Conservation (phyloP, 495 filamentous ascomycete species). For the Cryomyces antarcticus region DNA sequence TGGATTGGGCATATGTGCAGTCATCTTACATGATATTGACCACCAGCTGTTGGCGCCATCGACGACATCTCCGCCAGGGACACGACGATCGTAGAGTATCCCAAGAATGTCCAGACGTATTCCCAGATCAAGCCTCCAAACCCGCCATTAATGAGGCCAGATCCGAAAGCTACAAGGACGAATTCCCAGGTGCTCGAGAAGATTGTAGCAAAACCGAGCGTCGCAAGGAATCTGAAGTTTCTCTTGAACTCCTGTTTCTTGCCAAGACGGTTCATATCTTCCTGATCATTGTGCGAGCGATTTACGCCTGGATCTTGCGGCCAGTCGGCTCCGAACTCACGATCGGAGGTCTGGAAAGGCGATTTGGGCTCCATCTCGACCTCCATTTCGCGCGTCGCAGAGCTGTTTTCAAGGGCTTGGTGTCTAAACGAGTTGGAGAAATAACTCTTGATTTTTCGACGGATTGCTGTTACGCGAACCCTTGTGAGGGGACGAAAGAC, state of each 20-base stretch:
- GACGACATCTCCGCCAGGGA: constrained; percentile 36
- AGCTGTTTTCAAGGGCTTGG: background rate
- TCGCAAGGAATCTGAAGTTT: constrained; percentile 11
- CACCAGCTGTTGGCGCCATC: constrained; percentile 29
- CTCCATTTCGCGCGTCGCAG: background rate
- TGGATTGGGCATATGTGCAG: background rate
- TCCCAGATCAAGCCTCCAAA: constrained; percentile 36
- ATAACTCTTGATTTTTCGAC: no score
- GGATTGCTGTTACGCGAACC: no score
- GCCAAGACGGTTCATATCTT: constrained; percentile 17
- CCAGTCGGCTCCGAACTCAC: background rate
- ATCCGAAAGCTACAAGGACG: constrained; percentile 19
- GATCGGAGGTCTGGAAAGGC: background rate
- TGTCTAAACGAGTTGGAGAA: background rate
- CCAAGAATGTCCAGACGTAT: constrained; percentile 27
- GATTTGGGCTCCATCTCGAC: background rate
- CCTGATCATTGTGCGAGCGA: constrained; percentile 3
- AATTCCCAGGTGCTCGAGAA: constrained; percentile 16
- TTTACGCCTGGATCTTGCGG: background rate
- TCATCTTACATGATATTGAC: constrained; percentile 24
- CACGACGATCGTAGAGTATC: constrained; percentile 28
- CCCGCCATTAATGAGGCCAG: constrained; percentile 32
- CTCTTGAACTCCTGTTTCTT: constrained; percentile 19
- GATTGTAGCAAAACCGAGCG: constrained; percentile 16
- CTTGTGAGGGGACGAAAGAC: no score